Evolutionary conservation across 257 asterid species (phyloP), one percentile per base, ranked within the genome.

Genomic region (Cynanchum wilfordii): DNA sequence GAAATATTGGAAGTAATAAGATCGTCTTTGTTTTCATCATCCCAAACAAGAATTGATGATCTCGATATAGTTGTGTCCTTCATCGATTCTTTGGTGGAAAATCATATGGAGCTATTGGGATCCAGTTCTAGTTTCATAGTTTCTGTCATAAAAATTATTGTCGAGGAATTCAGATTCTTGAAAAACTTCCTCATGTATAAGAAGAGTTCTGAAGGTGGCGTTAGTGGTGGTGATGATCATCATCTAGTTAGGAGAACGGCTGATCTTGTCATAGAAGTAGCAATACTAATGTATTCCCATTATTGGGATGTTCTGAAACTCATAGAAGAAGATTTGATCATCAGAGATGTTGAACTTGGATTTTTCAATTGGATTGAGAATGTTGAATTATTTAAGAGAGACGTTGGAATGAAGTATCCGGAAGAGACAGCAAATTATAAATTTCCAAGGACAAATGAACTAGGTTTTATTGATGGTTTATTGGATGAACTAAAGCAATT

Each of bases 381-480:
- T 16, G 55, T 16, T 50, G 20, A 13, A 50, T 1, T 50, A 13
- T 50, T 50, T 13, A 50, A 50, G 55, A 17, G 5, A 12, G 54
- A 49, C 13, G 19, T 49, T 3, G 19, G 6, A 16, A 49, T 11
- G 19, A 49, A 13, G 20, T 49, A 49, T 16, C 54, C 54, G 4
- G 33, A 30, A 30, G 19, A 49, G 17, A 49, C 54, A 51, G 5
- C 24, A 51, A 51, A 22, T 2, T 51, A 19, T 10, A 52, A 52
- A 17, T 52, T 52, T 16, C 24, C 24, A 0, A 52, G 58, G 24
- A 52, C 24, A 4, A 52, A 52, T 52, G 56, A 51, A 51, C 22
- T 51, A 16, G 67, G 75, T 17, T 71, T 56, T 38, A 40, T 71
- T 20, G 75, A 71, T 55, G 59, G 47, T 56, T 36, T 55, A 47